Percentiles rank a stretch among this genome's conserved stretches.
These are phyloP conservation scores for Kazachstania sp. DNA, from an alignment of 1,139 yeast genomes.

Conservation along the genomic window DNA sequence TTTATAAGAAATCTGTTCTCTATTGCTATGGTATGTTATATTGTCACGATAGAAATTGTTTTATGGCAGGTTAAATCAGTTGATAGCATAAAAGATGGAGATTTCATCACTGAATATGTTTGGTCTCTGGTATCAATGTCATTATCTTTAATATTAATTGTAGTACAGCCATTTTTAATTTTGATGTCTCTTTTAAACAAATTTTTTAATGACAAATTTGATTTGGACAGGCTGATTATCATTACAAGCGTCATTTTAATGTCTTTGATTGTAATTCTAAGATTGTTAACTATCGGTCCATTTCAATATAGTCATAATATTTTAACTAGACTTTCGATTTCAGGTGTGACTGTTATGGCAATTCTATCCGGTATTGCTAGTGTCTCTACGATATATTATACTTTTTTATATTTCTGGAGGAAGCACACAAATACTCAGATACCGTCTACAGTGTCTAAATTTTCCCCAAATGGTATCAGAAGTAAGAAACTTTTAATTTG, in stretches of 20 bases:
- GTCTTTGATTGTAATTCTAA: constrained; percentile 15
- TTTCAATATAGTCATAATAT: constrained; percentile 34
- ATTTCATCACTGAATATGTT: constrained; percentile 17
- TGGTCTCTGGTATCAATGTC: constrained; percentile 25
- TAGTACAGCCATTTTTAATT: constrained; percentile 31
- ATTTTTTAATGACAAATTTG: constrained; percentile 26
- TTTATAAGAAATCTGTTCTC: constrained; percentile 22
- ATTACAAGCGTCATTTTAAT: constrained; percentile 19
- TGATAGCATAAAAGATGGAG: constrained; percentile 16
- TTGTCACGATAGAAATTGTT: constrained; percentile 26
- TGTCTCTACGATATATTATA: constrained; percentile 51
- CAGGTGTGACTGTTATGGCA: constrained; percentile 69
- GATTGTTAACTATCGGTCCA: constrained; percentile 23
- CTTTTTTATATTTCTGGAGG: constrained; percentile 21
- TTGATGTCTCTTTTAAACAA: constrained; percentile 29
- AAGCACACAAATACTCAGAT: constrained; percentile 5
- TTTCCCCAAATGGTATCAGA: constrained; percentile 6
- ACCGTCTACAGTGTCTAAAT: neutral
- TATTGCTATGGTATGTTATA: constrained; percentile 23
- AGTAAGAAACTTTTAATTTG: constrained; percentile 18
- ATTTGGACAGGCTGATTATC: constrained; percentile 20
- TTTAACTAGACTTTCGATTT: constrained; percentile 54
- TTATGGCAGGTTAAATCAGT: constrained; percentile 28
- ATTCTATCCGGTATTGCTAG: constrained; percentile 68
- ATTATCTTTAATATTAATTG: constrained; percentile 18